Conservation (phyloP, 1,284 basidiomycete genomes). For the Papiliotrema flavescens region DNA sequence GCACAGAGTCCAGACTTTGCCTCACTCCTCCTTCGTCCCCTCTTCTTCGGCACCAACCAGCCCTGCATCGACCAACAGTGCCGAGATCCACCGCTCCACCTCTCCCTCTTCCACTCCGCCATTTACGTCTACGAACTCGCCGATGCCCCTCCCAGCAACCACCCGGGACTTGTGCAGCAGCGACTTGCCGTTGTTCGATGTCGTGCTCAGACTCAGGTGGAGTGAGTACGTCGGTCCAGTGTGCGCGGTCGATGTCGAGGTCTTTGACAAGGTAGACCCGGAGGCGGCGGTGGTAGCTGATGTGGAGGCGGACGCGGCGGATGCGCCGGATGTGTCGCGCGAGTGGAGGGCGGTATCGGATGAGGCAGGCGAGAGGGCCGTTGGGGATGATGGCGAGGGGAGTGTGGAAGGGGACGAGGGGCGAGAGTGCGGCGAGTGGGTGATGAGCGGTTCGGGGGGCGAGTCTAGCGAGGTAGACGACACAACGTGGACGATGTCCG, state of each 20-base stretch:
- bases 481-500: slow-evolving; percentile 40
- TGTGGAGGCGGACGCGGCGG: slow-evolving; percentile 6
- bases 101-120: slow-evolving; percentile 45
- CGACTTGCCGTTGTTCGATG: slow-evolving; percentile 44
- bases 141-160: slow-evolving; percentile 32
- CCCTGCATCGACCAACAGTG: slow-evolving; percentile 34
- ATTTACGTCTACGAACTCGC: slow-evolving; percentile 39
- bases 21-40: slow-evolving; percentile 31
- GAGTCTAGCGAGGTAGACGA: slow-evolving; percentile 34
- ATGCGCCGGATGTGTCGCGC: not conserved
- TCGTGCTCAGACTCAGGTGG: slow-evolving; percentile 36
- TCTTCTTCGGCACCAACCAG: slow-evolving; percentile 35
- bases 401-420: slow-evolving; percentile 32
- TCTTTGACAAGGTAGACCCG: not conserved
- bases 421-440: slow-evolving; percentile 40
- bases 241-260: not conserved
- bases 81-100: slow-evolving; percentile 35
- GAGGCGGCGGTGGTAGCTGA: slow-evolving; percentile 3
- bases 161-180: slow-evolving; percentile 39
- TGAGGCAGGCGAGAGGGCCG: slow-evolving; percentile 2
- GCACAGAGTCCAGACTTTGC: slow-evolving; percentile 1
- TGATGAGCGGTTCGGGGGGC: slow-evolving; percentile 25
- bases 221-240: slow-evolving; percentile 39
- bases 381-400: slow-evolving; percentile 16
- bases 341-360: not conserved